Percentiles rank a stretch among this genome's conserved stretches.
phyloP scores from a whole-genome alignment of 108 stramenopile species.

The Tribonema minus region DNA sequence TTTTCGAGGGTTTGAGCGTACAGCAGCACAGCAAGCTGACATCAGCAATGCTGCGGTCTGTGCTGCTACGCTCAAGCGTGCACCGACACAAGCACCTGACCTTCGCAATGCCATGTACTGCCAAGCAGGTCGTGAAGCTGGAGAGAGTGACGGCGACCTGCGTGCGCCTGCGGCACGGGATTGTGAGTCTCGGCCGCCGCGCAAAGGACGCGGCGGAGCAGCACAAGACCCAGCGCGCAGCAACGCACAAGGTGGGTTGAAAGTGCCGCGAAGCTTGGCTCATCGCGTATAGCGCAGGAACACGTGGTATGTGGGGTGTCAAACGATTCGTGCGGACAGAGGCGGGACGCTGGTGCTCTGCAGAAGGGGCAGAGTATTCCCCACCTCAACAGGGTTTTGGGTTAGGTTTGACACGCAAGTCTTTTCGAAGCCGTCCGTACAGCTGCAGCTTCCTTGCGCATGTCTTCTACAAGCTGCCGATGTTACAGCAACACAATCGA shows the following conservation, averaged over 20 bases:
- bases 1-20: neutral
- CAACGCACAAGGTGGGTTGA: neutral
- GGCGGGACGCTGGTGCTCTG: neutral
- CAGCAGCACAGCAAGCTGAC: neutral
- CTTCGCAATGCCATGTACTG: neutral
- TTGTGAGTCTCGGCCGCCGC: neutral
- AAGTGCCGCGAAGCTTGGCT: neutral
- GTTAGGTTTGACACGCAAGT: no score
- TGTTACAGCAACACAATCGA: no score
- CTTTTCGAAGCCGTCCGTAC: no score
- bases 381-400: neutral
- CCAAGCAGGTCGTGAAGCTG: neutral
- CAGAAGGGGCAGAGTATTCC: neutral
- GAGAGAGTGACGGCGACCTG: constrained; percentile 24
- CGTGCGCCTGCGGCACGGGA: constrained; percentile 12
- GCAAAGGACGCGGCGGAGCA: neutral
- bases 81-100: neutral
- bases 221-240: constrained; percentile 6
- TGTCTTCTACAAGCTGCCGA: no score
- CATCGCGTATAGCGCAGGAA: neutral
- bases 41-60: neutral
- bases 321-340: neutral
- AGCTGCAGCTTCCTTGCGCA: no score
- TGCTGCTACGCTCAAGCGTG: constrained; percentile 9
- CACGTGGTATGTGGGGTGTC: neutral